Evolutionary conservation across 371 early-diverging fungal species (phyloP).

Genomic region (Enterospora canceri): DNA sequence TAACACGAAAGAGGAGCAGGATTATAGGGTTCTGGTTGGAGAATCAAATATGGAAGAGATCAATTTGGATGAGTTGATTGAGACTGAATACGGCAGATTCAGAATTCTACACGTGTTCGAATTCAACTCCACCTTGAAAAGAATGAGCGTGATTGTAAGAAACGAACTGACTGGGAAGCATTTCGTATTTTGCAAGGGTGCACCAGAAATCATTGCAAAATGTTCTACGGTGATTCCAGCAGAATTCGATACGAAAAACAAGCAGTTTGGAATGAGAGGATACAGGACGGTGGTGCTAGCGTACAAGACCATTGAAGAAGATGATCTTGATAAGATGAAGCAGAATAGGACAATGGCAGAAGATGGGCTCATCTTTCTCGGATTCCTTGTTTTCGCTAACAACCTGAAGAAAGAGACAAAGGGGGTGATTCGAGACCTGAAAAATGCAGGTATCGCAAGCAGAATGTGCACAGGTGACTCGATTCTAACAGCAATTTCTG

Average conservation of each 20-base stretch:
- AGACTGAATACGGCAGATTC: background rate
- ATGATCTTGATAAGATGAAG: background rate
- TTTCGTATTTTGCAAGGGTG: conserved; percentile 52
- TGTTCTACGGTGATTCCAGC: conserved; percentile 23
- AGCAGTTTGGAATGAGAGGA: conserved; percentile 38
- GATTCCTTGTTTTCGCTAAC: conserved; percentile 93
- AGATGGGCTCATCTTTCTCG: conserved; percentile 68
- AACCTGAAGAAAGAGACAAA: conserved; percentile 76
- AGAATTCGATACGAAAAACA: conserved; percentile 34
- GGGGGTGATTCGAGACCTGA: conserved; percentile 67
- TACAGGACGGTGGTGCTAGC: conserved; percentile 54
- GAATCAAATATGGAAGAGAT: background rate
- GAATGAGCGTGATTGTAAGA: conserved; percentile 78
- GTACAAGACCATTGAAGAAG: conserved; percentile 31
- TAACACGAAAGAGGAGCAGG: background rate
- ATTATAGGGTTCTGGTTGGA: background rate
- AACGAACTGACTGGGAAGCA: conserved; percentile 50
- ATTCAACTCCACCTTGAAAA: conserved; percentile 72
- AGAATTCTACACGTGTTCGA: conserved; percentile 69
- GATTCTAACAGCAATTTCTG: conserved; percentile 84
- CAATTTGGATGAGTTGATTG: background rate
- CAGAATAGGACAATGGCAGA: conserved; percentile 57
- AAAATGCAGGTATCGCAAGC: conserved; percentile 71
- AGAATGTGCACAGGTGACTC: conserved; percentile 98
- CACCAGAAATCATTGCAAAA: conserved; percentile 43